Evolutionary conservation across 2,329 filamentous ascomycete species (phyloP), one percentile per base, ranked within the genome.

Genomic region (Cryphonectria naterciae): DNA sequence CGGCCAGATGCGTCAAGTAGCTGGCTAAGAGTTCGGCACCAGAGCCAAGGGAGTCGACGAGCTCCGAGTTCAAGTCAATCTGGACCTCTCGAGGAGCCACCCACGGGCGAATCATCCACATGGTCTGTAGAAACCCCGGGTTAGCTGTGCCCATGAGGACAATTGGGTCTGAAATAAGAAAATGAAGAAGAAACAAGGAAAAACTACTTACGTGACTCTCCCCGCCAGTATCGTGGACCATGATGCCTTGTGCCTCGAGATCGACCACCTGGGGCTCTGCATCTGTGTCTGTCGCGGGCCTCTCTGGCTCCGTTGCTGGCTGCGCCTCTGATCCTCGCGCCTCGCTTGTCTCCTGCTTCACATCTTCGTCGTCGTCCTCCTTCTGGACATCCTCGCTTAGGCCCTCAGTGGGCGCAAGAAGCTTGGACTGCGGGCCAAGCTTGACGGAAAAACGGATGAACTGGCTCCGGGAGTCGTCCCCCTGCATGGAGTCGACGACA

Each of bases 31-130:
- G 91, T 81, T 98, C 95, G 65, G 96, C 97, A 54, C 96, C 96
- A 39, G 97, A 95, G 52, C 96, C 96, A 22, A 99, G 87, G 1
- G 95, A 95, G 77, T 98, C 95, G 67, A 98, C 95, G 72, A 99
- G 91, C 39, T 97, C 84, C 70, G 90, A 86, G 22, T 97, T 95
- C 8, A 99, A 88, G 79, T 98, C 96, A 76, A 99, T 98, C 74
- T 97, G 97, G 78, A 99, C 93, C 83, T 98, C 95, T 75, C 94
- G 89, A 7, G 95, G 93, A 56, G 92, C 88, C 56, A 94, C 91
- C 81, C 94, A 97, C 2, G 95, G 96, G 74, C 96, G 93, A 75
- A 99, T 89, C 94, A 99, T 99, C 96, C 96, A 99, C 97, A 99
- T 99, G 25, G 94, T 97, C 93, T 97, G 76, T 74, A 70, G 8